These are phyloP conservation scores for Podaxis rugospora DNA, from an alignment of 768 basidiomycete species.

Conservation along the genomic window DNA sequence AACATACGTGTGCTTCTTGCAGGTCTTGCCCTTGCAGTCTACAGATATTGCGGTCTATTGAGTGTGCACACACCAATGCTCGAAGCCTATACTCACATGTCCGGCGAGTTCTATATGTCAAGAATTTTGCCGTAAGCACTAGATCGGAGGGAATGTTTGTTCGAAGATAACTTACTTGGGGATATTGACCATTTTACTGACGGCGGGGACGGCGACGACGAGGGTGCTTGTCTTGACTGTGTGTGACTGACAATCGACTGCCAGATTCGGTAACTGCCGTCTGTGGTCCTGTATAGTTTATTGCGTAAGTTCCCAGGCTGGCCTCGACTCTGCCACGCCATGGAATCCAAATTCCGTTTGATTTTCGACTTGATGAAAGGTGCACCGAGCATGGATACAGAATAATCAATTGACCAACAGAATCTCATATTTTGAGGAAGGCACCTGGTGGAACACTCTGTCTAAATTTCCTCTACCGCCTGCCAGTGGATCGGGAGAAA, in stretches of 20 bases:
- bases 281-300: slow-evolving; percentile 34
- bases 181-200: slow-evolving; percentile 82
- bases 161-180: slow-evolving; percentile 62
- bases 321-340: too few relatives aligned
- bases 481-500: too few relatives aligned
- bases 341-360: too few relatives aligned
- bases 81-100: slow-evolving; percentile 68
- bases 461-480: too few relatives aligned
- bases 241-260: slow-evolving; percentile 23
- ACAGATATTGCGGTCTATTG: background rate
- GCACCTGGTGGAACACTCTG: too few relatives aligned
- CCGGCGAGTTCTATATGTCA: slow-evolving; percentile 69
- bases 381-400: too few relatives aligned
- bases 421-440: too few relatives aligned
- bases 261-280: slow-evolving; percentile 31
- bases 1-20: slow-evolving; percentile 95
- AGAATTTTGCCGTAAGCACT: slow-evolving; percentile 15
- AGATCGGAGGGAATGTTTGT: background rate
- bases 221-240: slow-evolving; percentile 25
- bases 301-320: slow-evolving; percentile 13
- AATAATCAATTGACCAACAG: too few relatives aligned
- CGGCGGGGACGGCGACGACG: slow-evolving; percentile 30
- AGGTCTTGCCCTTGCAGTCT: slow-evolving; percentile 96
- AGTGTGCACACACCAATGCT: background rate
- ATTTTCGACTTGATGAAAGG: too few relatives aligned